Base-by-base conservation (phyloP, 345 rosid species). In the Dovyalis caffra region DNA sequence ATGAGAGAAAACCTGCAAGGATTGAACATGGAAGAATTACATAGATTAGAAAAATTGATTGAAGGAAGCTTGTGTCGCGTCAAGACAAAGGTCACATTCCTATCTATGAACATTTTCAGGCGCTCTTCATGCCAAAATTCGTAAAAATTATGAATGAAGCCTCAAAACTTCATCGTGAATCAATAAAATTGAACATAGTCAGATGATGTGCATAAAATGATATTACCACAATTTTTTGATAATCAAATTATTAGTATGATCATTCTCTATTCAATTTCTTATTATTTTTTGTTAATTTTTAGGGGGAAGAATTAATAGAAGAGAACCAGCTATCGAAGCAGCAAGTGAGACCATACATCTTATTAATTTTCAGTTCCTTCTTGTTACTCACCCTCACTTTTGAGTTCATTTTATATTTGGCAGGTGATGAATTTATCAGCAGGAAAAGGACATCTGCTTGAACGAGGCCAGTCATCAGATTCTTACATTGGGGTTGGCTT, bases 1-100 rank as follows among this genome's bases (percentile, higher is more conserved):
- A 83, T 60, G 34, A 84, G 86, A 40, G 82, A 83, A 70, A 82
- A 78, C 29, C 80, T 83, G 6, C 82, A 84, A 61, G 82, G 67
- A 14, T 43, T 84, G 73, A 72, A 2, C 71, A 12, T 76, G 0
- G 82, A 73, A 26, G 80, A 81, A 68, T 7, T 81, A 7, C 47
- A 66, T 0, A 45, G 67, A 25, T 66, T 84, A 25, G 86, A 84
- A 68, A 76, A 66, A 29, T 35, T 31, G 57, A 66, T 78, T 8
- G 81, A 73, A 43, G 66, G 66, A 66, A 67, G 86, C 38, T 61
- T 84, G 56, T 68, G 28, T 20, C 47, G 73, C n/a, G 77, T 86
- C 28, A 68, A 64, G 49, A 60, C 20, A 66, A 81, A 78, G 89
- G 84, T 83, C 18, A 58, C 37, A 35, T 47, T 26, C 35, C 65